These are phyloP conservation scores for Vitis hybrid DNA, from an alignment of 177 flowering plant species.

Conservation along the genomic window DNA sequence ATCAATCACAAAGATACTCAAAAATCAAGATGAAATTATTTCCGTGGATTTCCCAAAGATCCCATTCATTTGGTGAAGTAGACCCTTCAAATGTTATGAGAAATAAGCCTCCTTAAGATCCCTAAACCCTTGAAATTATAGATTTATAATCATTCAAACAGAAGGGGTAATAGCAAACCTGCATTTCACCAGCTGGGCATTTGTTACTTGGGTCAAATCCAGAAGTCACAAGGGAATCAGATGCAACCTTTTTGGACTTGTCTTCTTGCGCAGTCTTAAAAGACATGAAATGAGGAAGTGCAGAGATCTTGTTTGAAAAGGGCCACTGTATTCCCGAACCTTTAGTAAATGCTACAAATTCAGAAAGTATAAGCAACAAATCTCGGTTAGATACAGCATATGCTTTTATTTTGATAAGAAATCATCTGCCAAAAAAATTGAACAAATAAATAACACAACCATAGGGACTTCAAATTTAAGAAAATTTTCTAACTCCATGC, in stretches of 20 bases:
- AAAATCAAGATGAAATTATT: no score
- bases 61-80: no score
- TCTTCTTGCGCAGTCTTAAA: constrained; percentile 54
- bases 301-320: constrained; percentile 49
- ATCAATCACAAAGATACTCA: no score
- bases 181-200: constrained; percentile 25
- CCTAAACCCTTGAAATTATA: no score
- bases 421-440: not conserved
- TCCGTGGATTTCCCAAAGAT: no score
- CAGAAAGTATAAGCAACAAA: not conserved
- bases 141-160: not conserved
- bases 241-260: constrained; percentile 33
- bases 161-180: constrained; percentile 34
- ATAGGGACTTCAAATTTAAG: no score
- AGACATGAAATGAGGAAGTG: constrained; percentile 54
- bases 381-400: not conserved
- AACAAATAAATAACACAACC: not conserved
- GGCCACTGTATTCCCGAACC: constrained; percentile 50
- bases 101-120: no score
- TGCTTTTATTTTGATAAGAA: not conserved
- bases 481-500: no score
- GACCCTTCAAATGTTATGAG: no score
- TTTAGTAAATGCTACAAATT: constrained; percentile 23
- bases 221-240: constrained; percentile 34
- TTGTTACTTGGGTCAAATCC: constrained; percentile 36